Evolutionary conservation across 2,329 filamentous ascomycete species (phyloP), one percentile per base, ranked within the genome.

Genomic region (Mollisiaceae sp.): DNA sequence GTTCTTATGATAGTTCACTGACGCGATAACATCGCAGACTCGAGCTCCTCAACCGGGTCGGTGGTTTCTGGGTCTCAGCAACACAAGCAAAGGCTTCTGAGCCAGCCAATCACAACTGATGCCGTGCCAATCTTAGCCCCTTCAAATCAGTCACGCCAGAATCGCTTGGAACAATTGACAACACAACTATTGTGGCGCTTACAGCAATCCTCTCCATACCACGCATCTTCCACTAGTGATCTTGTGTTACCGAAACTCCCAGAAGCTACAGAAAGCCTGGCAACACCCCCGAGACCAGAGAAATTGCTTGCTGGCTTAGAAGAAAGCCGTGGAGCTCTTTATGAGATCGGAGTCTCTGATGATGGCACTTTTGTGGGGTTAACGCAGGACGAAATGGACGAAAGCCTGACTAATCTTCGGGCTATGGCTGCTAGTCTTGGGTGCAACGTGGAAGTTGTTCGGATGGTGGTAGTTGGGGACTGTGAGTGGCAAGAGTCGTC

Each of bases 301-400:
- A 87, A 88, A 67, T 81, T 90, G 47, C 81, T 93, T 8, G 88
- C 94, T 1, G 93, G 95, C 0, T 81, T 99, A 9, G 94, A 98
- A 76, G 94, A 97, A 76, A 97, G 93, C 18, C 90, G 92, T 70
- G 95, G 95, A 5, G 95, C 95, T 0, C 79, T 98, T 59, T 99
- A 99, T 73, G 94, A 99, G 77, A 97, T 99, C 77, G 95, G 95
- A 0, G 93, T 99, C 11, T 91, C 94, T 35, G 95, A 99, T 77
- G 93, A 98, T 79, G 95, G 95, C 8, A 93, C 91, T 0, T 88
- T 99, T 65, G 87, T 97, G 50, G 95, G 95, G 0, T 82, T 99
- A 56, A 91, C 92, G 1, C 88, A 91, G 69, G 93, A 97, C 75
- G 95, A 99, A 78, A 87, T 99, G 83, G 87, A 94, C 67, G 94